phyloP scores from a whole-genome alignment of 306 rosid species.

The Parietaria judaica region DNA sequence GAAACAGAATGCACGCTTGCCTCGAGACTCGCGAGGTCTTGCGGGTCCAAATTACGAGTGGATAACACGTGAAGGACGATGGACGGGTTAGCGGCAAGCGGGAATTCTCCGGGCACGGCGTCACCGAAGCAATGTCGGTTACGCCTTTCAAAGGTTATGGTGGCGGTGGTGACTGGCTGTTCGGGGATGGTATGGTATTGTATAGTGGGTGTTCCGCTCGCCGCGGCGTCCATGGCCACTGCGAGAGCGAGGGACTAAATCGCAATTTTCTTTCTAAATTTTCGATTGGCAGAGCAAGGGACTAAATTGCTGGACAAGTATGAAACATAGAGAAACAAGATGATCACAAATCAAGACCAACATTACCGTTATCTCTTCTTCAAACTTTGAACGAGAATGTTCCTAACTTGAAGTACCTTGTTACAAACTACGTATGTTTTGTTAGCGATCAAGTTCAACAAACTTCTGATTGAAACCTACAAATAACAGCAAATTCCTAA shows the following conservation, averaged over 20 bases:
- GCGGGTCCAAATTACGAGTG: slow-evolving; percentile 73
- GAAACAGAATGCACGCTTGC: slow-evolving; percentile 38
- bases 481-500: slow-evolving; percentile 57
- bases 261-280: neutral
- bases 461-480: slow-evolving; percentile 91
- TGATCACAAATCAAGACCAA: too few species aligned
- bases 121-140: slow-evolving; percentile 81
- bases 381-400: too few species aligned
- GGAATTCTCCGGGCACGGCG: slow-evolving; percentile 87
- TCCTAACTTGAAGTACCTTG: slow-evolving; percentile 15
- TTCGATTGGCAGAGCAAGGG: slow-evolving; percentile 55
- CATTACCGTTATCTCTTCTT: too few species aligned
- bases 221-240: slow-evolving; percentile 99
- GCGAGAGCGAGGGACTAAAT: slow-evolving; percentile 19
- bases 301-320: slow-evolving; percentile 53
- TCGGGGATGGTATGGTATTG: slow-evolving; percentile 85
- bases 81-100: slow-evolving; percentile 82
- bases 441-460: slow-evolving; percentile 42
- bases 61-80: slow-evolving; percentile 95
- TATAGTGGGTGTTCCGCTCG: slow-evolving; percentile 75
- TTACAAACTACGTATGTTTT: slow-evolving; percentile 6
- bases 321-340: slow-evolving; percentile 33
- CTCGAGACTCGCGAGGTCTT: slow-evolving; percentile 92
- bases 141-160: slow-evolving; percentile 59
- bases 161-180: slow-evolving; percentile 63